A percentile compares a stretch with the other conserved stretches of the same genome.
phyloP scores from a whole-genome alignment of 1,284 basidiomycete genomes.

The Sanghuangporus sanghuang region DNA sequence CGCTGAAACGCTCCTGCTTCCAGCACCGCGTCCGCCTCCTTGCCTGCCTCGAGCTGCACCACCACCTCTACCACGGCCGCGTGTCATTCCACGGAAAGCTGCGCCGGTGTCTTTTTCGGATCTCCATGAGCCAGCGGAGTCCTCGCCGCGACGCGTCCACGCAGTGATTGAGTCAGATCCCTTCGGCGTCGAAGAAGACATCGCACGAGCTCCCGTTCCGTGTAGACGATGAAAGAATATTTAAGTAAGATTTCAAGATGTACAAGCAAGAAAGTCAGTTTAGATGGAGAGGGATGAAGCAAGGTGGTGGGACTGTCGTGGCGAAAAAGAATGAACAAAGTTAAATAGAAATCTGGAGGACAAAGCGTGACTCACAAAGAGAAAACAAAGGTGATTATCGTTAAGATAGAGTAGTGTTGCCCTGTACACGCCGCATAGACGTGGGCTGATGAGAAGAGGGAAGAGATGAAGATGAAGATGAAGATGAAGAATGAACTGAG shows the following conservation, averaged over 20 bases:
- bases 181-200: conserved; percentile 12
- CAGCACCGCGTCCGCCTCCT: conserved; percentile 25
- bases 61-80: conserved; percentile 31
- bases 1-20: conserved; percentile 24
- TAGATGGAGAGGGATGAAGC: not conserved
- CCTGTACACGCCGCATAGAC: not conserved
- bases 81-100: conserved; percentile 39
- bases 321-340: not conserved
- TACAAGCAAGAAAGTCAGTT: not conserved
- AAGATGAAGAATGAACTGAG: not conserved
- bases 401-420: not conserved
- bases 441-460: not conserved
- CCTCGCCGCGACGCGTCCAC: conserved; percentile 22
- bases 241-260: not conserved
- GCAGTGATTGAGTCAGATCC: conserved; percentile 12
- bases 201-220: not conserved
- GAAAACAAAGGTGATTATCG: not conserved
- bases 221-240: not conserved
- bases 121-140: conserved; percentile 28
- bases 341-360: not conserved
- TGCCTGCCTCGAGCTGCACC: conserved; percentile 22
- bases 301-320: not conserved
- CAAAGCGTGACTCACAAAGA: conserved; percentile 4
- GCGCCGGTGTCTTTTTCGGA: conserved; percentile 44
- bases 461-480: not conserved